phyloP scores from a whole-genome alignment of 257 asterid genomes.

The Petunia axillaris region DNA sequence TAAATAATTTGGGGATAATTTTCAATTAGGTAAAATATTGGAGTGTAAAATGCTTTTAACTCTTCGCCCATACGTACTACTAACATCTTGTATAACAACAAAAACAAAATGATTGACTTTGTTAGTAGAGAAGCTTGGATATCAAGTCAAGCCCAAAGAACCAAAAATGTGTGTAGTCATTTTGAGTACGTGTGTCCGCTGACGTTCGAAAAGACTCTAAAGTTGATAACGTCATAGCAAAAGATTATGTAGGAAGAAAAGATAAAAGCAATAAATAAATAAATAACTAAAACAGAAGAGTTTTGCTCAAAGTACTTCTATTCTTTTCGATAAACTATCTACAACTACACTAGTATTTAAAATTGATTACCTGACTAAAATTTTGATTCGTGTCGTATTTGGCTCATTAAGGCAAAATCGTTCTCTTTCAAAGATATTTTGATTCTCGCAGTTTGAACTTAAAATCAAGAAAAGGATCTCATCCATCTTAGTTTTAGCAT shows the following conservation, averaged over 20 bases:
- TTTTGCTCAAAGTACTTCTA: neutral
- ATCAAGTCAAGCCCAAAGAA: neutral
- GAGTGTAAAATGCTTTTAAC: neutral
- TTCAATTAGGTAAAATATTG: neutral
- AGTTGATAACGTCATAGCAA: neutral
- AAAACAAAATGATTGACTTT: neutral
- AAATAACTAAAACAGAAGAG: neutral
- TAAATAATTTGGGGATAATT: too few species aligned
- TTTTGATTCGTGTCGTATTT: too few species aligned
- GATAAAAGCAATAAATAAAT: neutral
- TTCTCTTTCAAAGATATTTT: too few species aligned
- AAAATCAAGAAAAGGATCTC: too few species aligned
- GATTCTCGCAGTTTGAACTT: too few species aligned
- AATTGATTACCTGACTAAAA: too few species aligned
- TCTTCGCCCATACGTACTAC: too few species aligned
- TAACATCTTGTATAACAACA: neutral
- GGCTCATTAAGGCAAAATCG: too few species aligned
- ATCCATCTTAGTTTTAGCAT: too few species aligned
- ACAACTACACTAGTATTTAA: too few species aligned
- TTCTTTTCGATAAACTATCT: too few species aligned
- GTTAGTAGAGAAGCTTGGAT: neutral
- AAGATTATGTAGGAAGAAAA: neutral
- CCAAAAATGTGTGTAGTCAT: neutral
- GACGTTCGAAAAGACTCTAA: too few species aligned
- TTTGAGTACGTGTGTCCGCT: neutral